Evolutionary conservation across 305 asterid species (phyloP).

Genomic region (Plantago rigida): DNA sequence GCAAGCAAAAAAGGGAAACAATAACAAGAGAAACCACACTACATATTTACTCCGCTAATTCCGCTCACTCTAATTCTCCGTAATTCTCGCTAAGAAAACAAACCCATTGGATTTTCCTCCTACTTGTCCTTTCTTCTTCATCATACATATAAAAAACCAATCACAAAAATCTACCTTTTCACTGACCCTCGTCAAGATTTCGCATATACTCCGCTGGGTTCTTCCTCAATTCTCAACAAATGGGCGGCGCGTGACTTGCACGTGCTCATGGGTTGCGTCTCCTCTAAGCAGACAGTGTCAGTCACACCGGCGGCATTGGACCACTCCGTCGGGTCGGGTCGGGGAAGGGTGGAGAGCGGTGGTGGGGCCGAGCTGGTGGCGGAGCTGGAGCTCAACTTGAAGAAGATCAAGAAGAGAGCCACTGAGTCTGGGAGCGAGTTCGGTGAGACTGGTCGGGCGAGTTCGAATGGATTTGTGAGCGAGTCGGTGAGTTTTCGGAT

Average conservation of each 20-base stretch:
- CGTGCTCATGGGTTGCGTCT: conserved; percentile 73
- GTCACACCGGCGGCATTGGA: conserved; percentile 76
- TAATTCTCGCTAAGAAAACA: not conserved
- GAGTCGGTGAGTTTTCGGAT: conserved; percentile 81
- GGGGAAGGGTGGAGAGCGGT: conserved; percentile 49
- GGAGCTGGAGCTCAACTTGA: conserved; percentile 67
- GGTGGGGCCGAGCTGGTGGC: conserved; percentile 34
- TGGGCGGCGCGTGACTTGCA: conserved; percentile 23
- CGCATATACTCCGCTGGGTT: not conserved
- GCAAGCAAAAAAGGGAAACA: too few species aligned
- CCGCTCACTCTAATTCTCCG: not conserved
- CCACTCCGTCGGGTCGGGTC: conserved; percentile 81
- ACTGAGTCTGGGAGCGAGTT: conserved; percentile 67
- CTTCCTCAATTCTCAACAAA: not conserved
- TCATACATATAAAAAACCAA: not conserved
- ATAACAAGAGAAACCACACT: too few species aligned
- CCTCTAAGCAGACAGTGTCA: conserved; percentile 75
- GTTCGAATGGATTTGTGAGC: conserved; percentile 60
- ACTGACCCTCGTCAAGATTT: not conserved
- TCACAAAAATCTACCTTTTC: not conserved
- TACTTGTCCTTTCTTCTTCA: not conserved
- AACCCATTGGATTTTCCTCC: not conserved
- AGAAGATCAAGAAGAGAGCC: conserved; percentile 74
- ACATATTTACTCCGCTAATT: not conserved
- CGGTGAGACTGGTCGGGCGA: conserved; percentile 66